Percentiles rank a stretch among this genome's conserved stretches.
Evolutionary conservation across 371 early-diverging fungal species (phyloP).

Genomic region (Funneliformis caledonium): DNA sequence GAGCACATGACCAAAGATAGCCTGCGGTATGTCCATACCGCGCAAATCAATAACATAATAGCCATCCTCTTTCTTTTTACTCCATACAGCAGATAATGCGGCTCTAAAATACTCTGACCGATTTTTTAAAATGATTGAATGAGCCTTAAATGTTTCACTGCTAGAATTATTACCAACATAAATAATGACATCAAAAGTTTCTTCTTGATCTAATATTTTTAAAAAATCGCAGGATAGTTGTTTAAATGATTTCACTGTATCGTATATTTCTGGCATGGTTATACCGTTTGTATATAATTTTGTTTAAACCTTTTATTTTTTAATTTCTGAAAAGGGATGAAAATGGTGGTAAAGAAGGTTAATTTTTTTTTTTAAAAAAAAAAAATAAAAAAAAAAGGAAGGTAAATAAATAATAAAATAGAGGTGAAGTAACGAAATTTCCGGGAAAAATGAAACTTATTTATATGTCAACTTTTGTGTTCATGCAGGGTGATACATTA

Average conservation of each 20-base stretch:
- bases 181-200: not conserved
- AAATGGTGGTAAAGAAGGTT: not conserved
- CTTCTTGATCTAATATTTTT: constrained; percentile 24
- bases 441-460: not conserved
- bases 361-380: not conserved
- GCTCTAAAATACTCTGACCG: constrained; percentile 28
- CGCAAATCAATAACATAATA: constrained; percentile 15
- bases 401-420: not conserved
- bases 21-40: not conserved
- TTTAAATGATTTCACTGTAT: constrained; percentile 12
- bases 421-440: not conserved
- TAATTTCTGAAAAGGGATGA: not conserved
- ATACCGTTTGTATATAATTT: not conserved
- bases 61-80: constrained; percentile 20
- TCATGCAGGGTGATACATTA: not conserved
- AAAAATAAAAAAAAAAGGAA: not conserved
- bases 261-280: constrained; percentile 18
- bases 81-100: constrained; percentile 14
- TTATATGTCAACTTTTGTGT: not conserved
- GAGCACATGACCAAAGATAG: constrained; percentile 5
- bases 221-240: constrained; percentile 15
- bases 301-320: not conserved
- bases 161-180: not conserved
- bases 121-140: constrained; percentile 25
- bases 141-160: constrained; percentile 9